Conservation (phyloP, 2,329 filamentous ascomycete genomes). For the Botryotinia calthae region DNA sequence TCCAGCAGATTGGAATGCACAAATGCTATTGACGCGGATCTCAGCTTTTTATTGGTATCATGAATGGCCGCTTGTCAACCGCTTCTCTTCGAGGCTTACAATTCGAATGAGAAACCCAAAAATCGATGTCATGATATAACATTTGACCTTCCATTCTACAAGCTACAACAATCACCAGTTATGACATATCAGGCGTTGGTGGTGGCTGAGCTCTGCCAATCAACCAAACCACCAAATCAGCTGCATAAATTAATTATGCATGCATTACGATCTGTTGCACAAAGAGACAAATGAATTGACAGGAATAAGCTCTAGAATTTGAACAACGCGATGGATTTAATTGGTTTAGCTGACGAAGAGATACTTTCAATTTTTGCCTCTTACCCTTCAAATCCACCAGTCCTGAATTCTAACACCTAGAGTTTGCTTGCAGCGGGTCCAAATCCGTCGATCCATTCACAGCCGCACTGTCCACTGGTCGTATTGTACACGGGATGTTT, state of each 20-base stretch:
- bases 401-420: background rate
- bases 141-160: too few relatives aligned
- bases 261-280: background rate
- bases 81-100: too few relatives aligned
- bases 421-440: conserved; percentile 14
- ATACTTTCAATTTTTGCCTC: background rate
- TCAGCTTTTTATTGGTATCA: background rate
- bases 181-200: background rate
- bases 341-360: background rate
- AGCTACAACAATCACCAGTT: background rate
- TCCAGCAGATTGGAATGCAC: background rate
- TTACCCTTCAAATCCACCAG: background rate
- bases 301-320: background rate
- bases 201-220: background rate
- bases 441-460: conserved; percentile 21
- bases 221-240: background rate
- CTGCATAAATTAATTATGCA: background rate
- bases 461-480: conserved; percentile 18
- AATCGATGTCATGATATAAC: background rate
- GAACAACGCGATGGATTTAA: background rate
- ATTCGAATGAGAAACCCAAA: background rate
- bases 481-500: conserved; percentile 19
- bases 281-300: background rate
- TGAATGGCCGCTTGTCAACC: background rate
- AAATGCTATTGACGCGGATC: background rate